Evolutionary conservation across 306 rosid genomes (phyloP).

Genomic region (Carpinus viminea): DNA sequence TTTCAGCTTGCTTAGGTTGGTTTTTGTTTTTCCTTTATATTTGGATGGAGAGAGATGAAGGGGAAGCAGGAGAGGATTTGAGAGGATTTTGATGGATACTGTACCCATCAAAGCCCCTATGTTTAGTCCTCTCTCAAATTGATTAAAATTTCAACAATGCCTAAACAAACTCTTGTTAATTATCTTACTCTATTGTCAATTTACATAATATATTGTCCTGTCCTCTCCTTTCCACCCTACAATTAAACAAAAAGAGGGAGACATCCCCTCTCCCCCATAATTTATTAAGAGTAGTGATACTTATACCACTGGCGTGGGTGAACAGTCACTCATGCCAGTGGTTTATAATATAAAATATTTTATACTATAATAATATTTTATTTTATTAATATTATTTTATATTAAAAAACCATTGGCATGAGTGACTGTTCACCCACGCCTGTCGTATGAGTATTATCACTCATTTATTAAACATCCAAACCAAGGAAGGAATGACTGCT

Average conservation of each 20-base stretch:
- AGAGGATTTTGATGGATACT: too few species aligned
- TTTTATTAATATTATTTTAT: too few species aligned
- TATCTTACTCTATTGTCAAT: not conserved
- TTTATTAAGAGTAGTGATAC: too few species aligned
- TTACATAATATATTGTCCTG: not conserved
- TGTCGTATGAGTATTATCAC: too few species aligned
- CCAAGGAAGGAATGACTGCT: not conserved
- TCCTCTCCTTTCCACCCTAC: not conserved
- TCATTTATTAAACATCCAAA: not conserved
- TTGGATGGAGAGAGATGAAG: not conserved
- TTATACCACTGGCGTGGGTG: too few species aligned
- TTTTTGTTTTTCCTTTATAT: not conserved
- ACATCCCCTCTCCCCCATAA: not conserved
- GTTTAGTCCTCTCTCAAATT: not conserved
- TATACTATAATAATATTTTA: too few species aligned
- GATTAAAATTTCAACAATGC: not conserved
- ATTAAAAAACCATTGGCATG: too few species aligned
- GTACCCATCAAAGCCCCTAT: not conserved
- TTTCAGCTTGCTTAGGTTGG: not conserved
- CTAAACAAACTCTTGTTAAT: not conserved
- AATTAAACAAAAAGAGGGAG: not conserved
- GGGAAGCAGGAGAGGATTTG: not conserved
- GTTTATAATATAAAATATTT: too few species aligned
- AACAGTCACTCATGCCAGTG: too few species aligned
- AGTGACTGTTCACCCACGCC: too few species aligned